Evolutionary conservation across 495 filamentous ascomycete species (phyloP).

Genomic region (Penicillium steckii): DNA sequence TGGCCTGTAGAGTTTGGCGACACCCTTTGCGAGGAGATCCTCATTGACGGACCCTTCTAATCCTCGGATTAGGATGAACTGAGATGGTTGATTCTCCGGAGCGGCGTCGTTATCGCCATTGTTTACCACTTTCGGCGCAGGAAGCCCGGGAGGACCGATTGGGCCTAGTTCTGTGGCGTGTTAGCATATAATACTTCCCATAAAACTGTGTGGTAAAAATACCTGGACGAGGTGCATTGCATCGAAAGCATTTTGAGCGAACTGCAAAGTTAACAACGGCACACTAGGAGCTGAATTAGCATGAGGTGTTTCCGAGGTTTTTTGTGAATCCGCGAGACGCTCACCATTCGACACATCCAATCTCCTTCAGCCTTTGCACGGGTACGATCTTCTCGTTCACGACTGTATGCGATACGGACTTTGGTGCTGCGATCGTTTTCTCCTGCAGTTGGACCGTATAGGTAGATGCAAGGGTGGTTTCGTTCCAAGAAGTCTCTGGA

Average conservation of each 20-base stretch:
- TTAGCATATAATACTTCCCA: conserved; percentile 14
- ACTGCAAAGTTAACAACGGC: conserved; percentile 68
- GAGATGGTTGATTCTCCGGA: conserved; percentile 70
- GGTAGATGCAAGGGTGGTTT: conserved; percentile 61
- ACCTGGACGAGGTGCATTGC: conserved; percentile 70
- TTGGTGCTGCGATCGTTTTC: conserved; percentile 55
- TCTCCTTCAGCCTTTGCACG: conserved; percentile 61
- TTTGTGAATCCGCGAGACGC: conserved; percentile 19
- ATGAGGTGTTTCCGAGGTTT: not conserved
- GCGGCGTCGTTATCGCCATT: conserved; percentile 81
- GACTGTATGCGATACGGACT: conserved; percentile 57
- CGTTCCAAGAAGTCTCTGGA: conserved; percentile 65
- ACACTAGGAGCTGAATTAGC: conserved; percentile 51
- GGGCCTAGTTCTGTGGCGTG: conserved; percentile 19
- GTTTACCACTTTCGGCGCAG: conserved; percentile 46
- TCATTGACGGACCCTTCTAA: conserved; percentile 75
- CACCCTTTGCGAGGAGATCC: conserved; percentile 73
- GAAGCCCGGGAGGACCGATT: conserved; percentile 30
- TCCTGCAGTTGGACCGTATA: conserved; percentile 48
- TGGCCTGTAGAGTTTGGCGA: conserved; percentile 73
- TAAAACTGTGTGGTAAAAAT: conserved; percentile 24
- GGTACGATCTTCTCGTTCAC: conserved; percentile 55
- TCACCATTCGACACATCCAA: conserved; percentile 74
- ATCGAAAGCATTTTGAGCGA: conserved; percentile 70
- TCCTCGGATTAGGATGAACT: conserved; percentile 76